phyloP scores from a whole-genome alignment of 2,329 filamentous ascomycete genomes.

The Dryadomyces quercivorus region DNA sequence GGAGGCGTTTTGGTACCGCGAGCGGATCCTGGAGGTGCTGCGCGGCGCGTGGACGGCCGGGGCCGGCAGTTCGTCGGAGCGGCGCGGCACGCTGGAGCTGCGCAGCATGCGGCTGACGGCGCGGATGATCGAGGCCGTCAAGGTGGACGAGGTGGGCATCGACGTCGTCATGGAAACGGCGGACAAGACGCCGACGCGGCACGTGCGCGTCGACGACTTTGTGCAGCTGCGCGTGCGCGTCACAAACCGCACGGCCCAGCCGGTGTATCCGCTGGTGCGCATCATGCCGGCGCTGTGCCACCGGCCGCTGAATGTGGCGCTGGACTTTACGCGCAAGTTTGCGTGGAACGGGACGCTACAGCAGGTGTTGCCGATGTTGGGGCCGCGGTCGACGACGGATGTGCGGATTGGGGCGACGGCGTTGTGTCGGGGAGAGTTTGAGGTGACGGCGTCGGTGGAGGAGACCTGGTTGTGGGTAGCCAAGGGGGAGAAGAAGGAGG shows the following conservation, averaged over 20 bases:
- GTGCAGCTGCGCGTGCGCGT: slow-evolving; percentile 58
- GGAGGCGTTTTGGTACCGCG: slow-evolving; percentile 86
- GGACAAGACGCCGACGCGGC: neutral
- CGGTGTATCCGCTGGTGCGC: slow-evolving; percentile 61
- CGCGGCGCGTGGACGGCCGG: slow-evolving; percentile 57
- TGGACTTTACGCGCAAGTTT: slow-evolving; percentile 73
- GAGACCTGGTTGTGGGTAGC: slow-evolving; percentile 50
- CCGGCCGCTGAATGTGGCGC: slow-evolving; percentile 56
- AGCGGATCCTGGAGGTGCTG: slow-evolving; percentile 62
- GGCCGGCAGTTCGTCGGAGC: slow-evolving; percentile 34
- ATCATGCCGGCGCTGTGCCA: slow-evolving; percentile 67
- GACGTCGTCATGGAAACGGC: slow-evolving; percentile 30
- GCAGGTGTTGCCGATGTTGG: slow-evolving; percentile 52
- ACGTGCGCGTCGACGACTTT: slow-evolving; percentile 45
- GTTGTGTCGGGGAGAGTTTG: slow-evolving; percentile 71
- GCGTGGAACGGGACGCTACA: slow-evolving; percentile 80
- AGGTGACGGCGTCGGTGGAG: slow-evolving; percentile 69
- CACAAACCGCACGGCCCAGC: slow-evolving; percentile 57
- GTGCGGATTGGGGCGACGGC: slow-evolving; percentile 59
- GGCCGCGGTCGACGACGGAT: slow-evolving; percentile 44
- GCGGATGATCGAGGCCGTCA: slow-evolving; percentile 74
- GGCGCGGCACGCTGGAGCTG: slow-evolving; percentile 60
- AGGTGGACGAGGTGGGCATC: slow-evolving; percentile 65
- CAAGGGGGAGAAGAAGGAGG: slow-evolving; percentile 14
- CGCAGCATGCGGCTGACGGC: slow-evolving; percentile 60